A percentile compares a stretch with the other conserved stretches of the same genome.
Evolutionary conservation across 495 filamentous ascomycete species (phyloP).

Genomic region (Pseudomonodictys pantanalensis): DNA sequence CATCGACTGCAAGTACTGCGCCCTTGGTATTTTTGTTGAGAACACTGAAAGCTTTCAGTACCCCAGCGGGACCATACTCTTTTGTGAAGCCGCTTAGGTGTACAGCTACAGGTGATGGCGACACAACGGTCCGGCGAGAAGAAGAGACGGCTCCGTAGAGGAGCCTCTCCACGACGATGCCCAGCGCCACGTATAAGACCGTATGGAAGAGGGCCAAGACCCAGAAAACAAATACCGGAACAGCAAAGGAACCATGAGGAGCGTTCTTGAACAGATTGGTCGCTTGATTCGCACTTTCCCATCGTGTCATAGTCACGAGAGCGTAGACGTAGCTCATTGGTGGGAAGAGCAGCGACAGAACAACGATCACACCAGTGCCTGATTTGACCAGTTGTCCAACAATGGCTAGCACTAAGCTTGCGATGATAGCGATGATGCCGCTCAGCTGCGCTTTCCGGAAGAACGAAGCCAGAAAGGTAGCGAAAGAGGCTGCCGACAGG

Average conservation of each 20-base stretch:
- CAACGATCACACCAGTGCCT: slow-evolving; percentile 32
- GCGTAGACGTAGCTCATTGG: slow-evolving; percentile 43
- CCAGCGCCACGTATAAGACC: slow-evolving; percentile 67
- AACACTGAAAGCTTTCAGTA: slow-evolving; percentile 27
- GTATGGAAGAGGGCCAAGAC: slow-evolving; percentile 71
- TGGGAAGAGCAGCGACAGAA: slow-evolving; percentile 39
- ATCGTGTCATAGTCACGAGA: slow-evolving; percentile 42
- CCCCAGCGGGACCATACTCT: slow-evolving; percentile 47
- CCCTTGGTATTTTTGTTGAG: slow-evolving; percentile 38
- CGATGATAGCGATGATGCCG: slow-evolving; percentile 46
- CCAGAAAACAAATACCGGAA: slow-evolving; percentile 67
- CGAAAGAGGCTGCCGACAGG: slow-evolving; percentile 42
- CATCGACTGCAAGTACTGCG: slow-evolving; percentile 70
- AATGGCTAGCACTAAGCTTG: slow-evolving; percentile 46
- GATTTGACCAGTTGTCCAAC: slow-evolving; percentile 42
- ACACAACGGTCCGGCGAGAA: slow-evolving; percentile 53
- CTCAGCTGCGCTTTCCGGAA: slow-evolving; percentile 50
- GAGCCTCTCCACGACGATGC: slow-evolving; percentile 63
- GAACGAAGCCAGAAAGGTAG: slow-evolving; percentile 44
- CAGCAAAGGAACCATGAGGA: slow-evolving; percentile 53
- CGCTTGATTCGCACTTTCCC: slow-evolving; percentile 25
- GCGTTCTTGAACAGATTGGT: slow-evolving; percentile 35
- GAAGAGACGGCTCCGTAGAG: slow-evolving; percentile 64
- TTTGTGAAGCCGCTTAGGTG: slow-evolving; percentile 59
- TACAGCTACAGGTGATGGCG: slow-evolving; percentile 72